phyloP scores from a whole-genome alignment of 2,329 filamentous ascomycete species.

The Aspergillus ibericus region DNA sequence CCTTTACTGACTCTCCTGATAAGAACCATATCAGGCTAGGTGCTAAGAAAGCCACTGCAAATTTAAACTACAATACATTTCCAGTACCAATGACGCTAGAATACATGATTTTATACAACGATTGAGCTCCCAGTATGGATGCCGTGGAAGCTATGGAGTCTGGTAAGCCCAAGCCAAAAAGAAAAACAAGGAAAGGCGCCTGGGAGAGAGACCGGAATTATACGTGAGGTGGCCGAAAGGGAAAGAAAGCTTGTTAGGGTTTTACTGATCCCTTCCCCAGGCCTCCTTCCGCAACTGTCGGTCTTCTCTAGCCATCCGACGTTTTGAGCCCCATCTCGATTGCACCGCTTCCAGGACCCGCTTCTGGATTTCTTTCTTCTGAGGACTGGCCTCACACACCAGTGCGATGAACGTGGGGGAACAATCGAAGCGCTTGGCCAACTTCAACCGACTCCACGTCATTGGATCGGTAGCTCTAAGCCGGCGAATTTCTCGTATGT shows the following conservation, averaged over 20 bases:
- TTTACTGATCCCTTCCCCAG: constrained; percentile 61
- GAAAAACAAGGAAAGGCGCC: background rate
- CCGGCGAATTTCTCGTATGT: constrained; percentile 60
- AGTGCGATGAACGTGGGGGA: constrained; percentile 63
- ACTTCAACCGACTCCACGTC: constrained; percentile 58
- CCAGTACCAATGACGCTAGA: background rate
- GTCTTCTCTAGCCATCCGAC: constrained; percentile 62
- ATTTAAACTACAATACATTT: constrained; percentile 2
- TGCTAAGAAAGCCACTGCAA: background rate
- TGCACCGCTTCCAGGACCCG: constrained; percentile 55
- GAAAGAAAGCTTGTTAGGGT: background rate
- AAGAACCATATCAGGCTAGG: background rate
- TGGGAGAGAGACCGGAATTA: background rate
- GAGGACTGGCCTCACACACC: constrained; percentile 55
- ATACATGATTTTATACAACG: constrained; percentile 2
- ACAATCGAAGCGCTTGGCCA: constrained; percentile 65
- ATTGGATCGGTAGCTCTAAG: constrained; percentile 57
- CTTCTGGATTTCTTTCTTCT: constrained; percentile 50
- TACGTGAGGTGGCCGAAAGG: background rate
- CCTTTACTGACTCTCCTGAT: background rate
- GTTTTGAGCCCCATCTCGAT: constrained; percentile 60
- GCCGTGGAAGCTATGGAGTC: background rate
- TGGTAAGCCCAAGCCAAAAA: background rate
- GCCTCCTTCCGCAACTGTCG: constrained; percentile 58
- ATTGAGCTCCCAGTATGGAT: background rate